Evolutionary conservation across 176 grass and related monocot genomes (phyloP), one percentile per base, ranked within the genome.

Genomic region (Carex kokanica): DNA sequence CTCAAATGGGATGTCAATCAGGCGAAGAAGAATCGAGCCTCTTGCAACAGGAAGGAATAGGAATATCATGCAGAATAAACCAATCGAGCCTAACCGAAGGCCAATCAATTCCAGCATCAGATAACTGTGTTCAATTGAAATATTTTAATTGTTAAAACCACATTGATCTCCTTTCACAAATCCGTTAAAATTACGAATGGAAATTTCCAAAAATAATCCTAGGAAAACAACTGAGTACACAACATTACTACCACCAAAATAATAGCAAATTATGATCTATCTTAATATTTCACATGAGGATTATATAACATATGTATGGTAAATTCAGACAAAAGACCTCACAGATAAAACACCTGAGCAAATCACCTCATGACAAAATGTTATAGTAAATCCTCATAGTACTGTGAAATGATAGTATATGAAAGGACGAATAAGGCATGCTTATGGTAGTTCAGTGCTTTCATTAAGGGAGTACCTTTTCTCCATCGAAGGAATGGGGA

Each of bases 1-100:
- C 89, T 98, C 93, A 81, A 98, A 98, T 65, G 95, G 95, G 85
- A 95, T 95, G 51, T 98, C 95, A 6, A 98, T 90, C 75, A 98
- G 83, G 32, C 96, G 92, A 63, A 98, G 91, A 87, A 98, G 92
- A 91, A 95, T 90, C 20, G 96, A 98, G 61, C 96, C 96, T 79
- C 96, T 90, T 0, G 93, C 82, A 18, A 98, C 86, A 43, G 96
- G 96, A 32, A 98, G 87, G 81, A 98, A 98, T 20, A 98, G 64
- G 88, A 98, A 98, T 78, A 86, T 12, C 89, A 95, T 91, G 79
- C 92, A 95, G 78, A 98, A 98, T 72, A 93, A 45, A 11, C 96
- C 96, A 52, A 98, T 79, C 10, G 59, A 87, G 11, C 93, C 96
- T 6, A 95, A 87, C 16, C 82, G 92, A 83, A 83, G 32, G 8